These are phyloP conservation scores for Musa beccarii DNA, from an alignment of 176 grass and related monocot species.

Conservation along the genomic window DNA sequence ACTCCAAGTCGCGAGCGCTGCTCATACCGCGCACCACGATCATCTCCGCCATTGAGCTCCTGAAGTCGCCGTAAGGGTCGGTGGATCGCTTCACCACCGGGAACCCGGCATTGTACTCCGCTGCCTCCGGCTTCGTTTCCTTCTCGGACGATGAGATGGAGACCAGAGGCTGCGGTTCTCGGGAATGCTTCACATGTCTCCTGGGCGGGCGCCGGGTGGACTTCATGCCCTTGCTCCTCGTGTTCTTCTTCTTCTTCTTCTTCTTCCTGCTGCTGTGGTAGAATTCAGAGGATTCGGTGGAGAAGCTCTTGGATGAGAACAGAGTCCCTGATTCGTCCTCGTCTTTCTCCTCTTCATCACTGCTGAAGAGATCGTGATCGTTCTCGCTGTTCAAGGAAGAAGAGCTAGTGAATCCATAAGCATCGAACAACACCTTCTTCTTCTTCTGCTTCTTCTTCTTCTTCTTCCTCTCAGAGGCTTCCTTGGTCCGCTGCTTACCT, in stretches of 20 bases:
- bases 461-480: slow-evolving; percentile 9
- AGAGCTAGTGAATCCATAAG: slow-evolving; percentile 30
- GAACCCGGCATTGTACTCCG: slow-evolving; percentile 27
- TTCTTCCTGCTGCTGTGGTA: slow-evolving; percentile 21
- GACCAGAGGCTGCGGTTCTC: not conserved
- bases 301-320: slow-evolving; percentile 67
- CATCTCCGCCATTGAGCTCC: slow-evolving; percentile 24
- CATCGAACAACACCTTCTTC: slow-evolving; percentile 14
- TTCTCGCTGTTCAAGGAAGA: slow-evolving; percentile 41
- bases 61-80: slow-evolving; percentile 21
- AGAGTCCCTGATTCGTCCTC: slow-evolving; percentile 28
- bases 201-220: slow-evolving; percentile 23
- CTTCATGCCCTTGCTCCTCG: slow-evolving; percentile 20
- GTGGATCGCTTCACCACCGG: slow-evolving; percentile 14
- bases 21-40: slow-evolving; percentile 6
- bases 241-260: not conserved
- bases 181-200: slow-evolving; percentile 28
- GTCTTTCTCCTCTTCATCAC: slow-evolving; percentile 25
- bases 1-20: not conserved
- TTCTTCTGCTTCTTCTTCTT: not conserved
- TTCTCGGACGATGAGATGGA: not conserved
- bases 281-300: slow-evolving; percentile 72
- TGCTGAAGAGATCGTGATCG: slow-evolving; percentile 28
- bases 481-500: not conserved
- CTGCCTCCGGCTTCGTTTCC: not conserved